Evolutionary conservation across 192 early-diverging fungal species (phyloP), one percentile per base, ranked within the genome.

Genomic region (Fimicolochytrium jonesii): DNA sequence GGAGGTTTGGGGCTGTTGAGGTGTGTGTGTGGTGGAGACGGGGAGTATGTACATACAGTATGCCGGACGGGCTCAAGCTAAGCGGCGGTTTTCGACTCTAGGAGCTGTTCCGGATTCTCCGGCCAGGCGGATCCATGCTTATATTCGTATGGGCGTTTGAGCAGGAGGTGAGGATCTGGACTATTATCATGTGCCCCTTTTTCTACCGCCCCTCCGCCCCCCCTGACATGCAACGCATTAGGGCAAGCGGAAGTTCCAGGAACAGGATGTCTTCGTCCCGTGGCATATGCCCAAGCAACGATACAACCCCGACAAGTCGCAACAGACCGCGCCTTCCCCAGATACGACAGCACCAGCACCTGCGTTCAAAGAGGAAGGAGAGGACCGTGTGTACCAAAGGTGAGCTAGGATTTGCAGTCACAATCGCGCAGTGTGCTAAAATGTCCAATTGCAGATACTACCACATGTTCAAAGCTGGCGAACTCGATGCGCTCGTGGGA

Each of bases 141-240:
- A 84, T 95, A 17, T 97, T 93, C 80, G 95, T 94, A 0, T 98
- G 95, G 95, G 95, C 95, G 17, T 66, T 97, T 71, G 95, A 98
- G 67, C 95, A 98, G 72, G 64, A 82, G 66, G 76, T 76, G 17
- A 39, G 37, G 17, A 39, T n/a, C n/a, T n/a, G n/a, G n/a, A n/a
- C n/a, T n/a, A n/a, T n/a, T 23, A 25, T 0, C 39, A 9, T 11
- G n/a, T 41, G 10, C 39, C 39, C 39, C 39, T 11, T 7, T 30
- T 34, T 54, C 52, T 6, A 11, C 31, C 33, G 17, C 33, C 17
- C 26, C 58, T 11, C 17, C 9, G 34, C 46, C 47, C n/a, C 9
- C 26, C 23, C n/a, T 23, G 66, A 48, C 26, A 13, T 18, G 34
- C 25, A 30, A 35, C 2, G 64, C 61, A 6, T n/a, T 73, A 86